Evolutionary conservation across 2,329 filamentous ascomycete species (phyloP), one percentile per base, ranked within the genome.

Genomic region (Fusarium pininemorale): DNA sequence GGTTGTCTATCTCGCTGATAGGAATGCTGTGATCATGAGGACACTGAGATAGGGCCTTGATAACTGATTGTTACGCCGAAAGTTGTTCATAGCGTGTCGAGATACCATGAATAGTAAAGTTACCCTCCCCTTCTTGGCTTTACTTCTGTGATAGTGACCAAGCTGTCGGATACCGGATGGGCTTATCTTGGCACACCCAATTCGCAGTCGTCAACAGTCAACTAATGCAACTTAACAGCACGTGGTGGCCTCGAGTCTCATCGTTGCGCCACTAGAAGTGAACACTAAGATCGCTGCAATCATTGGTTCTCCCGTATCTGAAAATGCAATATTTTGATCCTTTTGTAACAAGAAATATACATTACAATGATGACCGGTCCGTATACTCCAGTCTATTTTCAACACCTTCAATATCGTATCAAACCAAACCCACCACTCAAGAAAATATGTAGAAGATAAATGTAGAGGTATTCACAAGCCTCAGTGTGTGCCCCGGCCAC

Each of bases 401-500:
- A 28, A 24, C n/a, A 48, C 35, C 16, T 11, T 18, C 37, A 35
- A 48, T 42, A 38, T 28, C 24, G 22, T 53, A n/a, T 28, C 41
- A 57, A 51, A 18, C 37, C 22, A 26, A 44, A 30, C 39, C 37
- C 14, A 60, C 15, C 41, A 50, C 4, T 16, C 4, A 28, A n/a
- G 18, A 59, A 54, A 41, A n/a, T 28, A 44, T 28, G 16, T 61
- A 14, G n/a, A 24, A 28, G 28, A 51, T 37, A 44, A 66, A 66
- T 41, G 50, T 48, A n/a, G 26, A 42, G 20, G n/a, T 22, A 28
- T n/a, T 9, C 12, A 38, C 28, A 16, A 63, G 48, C 35, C 24
- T 44, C 55, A 80, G 41, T 78, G 74, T 12, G 77, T 78, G 4
- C 76, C 76, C 13, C 79, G 74, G 9, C 75, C 77, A 16, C 71